Evolutionary conservation across 176 grass and related monocot genomes (phyloP).

Genomic region (Triticum timopheevii): DNA sequence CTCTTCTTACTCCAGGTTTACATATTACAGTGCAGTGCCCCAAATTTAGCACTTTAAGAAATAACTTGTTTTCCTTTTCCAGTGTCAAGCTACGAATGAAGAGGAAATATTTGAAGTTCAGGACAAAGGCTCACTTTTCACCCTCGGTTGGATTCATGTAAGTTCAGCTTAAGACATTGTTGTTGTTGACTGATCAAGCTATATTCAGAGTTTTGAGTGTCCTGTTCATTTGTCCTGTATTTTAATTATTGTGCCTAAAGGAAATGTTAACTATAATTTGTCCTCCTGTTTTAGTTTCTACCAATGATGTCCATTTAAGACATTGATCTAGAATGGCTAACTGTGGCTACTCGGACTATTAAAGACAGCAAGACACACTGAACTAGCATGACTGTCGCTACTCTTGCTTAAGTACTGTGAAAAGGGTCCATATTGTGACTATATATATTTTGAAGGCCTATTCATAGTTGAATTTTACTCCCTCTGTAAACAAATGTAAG

Average conservation of each 20-base stretch:
- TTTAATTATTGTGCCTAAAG: not conserved
- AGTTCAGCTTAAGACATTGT: conserved; percentile 35
- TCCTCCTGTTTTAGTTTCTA: conserved; percentile 3
- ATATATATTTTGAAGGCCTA: conserved; percentile 8
- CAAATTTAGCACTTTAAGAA: not conserved
- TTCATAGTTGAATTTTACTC: not conserved
- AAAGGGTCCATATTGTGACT: not conserved
- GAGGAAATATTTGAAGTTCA: conserved; percentile 99
- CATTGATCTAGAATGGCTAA: not conserved
- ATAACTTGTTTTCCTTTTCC: conserved; percentile 36
- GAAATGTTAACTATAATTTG: conserved; percentile 5
- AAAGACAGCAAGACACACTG: not conserved
- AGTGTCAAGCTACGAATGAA: conserved; percentile 98
- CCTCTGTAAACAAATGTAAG: too few relatives aligned
- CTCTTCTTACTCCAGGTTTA: not conserved
- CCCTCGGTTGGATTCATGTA: conserved; percentile 99
- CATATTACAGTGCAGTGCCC: not conserved
- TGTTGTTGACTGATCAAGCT: conserved; percentile 12
- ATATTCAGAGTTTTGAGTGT: not conserved
- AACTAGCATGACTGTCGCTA: not conserved
- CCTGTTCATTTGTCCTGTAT: conserved; percentile 14
- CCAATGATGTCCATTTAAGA: not conserved
- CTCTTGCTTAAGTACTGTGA: conserved; percentile 9
- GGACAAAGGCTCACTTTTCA: conserved; percentile 91
- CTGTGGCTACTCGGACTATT: not conserved